phyloP scores from a whole-genome alignment of 2,329 filamentous ascomycete genomes.

The Fusarium poae region DNA sequence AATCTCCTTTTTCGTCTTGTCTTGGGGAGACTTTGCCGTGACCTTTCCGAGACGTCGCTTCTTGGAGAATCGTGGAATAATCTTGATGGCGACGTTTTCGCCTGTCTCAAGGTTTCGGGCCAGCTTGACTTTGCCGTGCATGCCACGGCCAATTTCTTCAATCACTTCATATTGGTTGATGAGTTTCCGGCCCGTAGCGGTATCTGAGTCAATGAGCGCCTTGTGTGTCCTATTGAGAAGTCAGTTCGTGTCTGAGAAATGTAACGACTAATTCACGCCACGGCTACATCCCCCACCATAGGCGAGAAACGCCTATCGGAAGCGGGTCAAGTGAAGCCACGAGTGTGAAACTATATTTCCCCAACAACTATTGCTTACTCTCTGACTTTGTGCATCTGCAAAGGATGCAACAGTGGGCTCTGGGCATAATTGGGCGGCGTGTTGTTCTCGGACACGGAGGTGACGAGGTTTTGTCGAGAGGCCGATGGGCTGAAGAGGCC shows the following conservation, averaged over 20 bases:
- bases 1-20: conserved; percentile 94
- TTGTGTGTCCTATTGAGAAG: conserved; percentile 78
- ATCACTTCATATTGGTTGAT: conserved; percentile 99
- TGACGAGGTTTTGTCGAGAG: conserved; percentile 57
- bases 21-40: conserved; percentile 72
- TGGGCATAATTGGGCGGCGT: conserved; percentile 63
- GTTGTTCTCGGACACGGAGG: conserved; percentile 66
- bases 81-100: conserved; percentile 95
- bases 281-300: conserved; percentile 20
- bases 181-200: conserved; percentile 89
- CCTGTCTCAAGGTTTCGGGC: conserved; percentile 82
- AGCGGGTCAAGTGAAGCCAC: conserved; percentile 10
- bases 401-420: conserved; percentile 76
- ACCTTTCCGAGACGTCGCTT: conserved; percentile 90
- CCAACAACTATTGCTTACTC: conserved; percentile 69
- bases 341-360: conserved; percentile 7
- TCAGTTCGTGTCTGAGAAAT: conserved; percentile 34
- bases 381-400: conserved; percentile 79
- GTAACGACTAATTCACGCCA: conserved; percentile 22
- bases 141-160: conserved; percentile 93
- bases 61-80: conserved; percentile 95
- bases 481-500: conserved; percentile 70
- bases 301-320: conserved; percentile 16
- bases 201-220: conserved; percentile 89
- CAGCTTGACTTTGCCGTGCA: conserved; percentile 98